These are phyloP conservation scores for Talaromyces wortmannii DNA, from an alignment of 495 filamentous ascomycete species.

Conservation along the genomic window DNA sequence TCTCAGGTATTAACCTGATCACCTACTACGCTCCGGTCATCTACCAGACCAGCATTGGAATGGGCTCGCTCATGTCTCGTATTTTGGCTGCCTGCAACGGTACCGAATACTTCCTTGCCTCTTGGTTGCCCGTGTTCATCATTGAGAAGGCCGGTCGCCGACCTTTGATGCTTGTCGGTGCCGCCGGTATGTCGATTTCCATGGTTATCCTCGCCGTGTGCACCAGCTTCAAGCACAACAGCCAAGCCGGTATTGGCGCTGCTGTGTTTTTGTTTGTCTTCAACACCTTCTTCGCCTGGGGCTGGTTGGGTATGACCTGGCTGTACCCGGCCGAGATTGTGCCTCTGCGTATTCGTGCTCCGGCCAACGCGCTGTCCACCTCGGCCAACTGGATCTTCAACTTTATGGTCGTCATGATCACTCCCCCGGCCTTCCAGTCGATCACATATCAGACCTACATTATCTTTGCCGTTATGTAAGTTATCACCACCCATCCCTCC, in stretches of 20 bases:
- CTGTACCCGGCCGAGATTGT: conserved; percentile 72
- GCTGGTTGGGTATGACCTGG: conserved; percentile 74
- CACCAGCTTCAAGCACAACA: conserved; percentile 23
- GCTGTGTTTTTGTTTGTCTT: conserved; percentile 65
- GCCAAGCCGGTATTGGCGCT: conserved; percentile 40
- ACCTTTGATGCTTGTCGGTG: conserved; percentile 65
- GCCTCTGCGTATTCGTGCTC: conserved; percentile 64
- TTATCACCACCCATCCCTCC: neutral
- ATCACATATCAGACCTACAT: conserved; percentile 70
- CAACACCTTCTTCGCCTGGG: conserved; percentile 71
- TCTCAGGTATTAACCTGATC: conserved; percentile 69
- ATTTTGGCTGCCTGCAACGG: conserved; percentile 67
- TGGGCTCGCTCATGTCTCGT: conserved; percentile 50
- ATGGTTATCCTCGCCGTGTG: conserved; percentile 62
- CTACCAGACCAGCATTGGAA: conserved; percentile 47
- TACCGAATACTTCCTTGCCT: conserved; percentile 70
- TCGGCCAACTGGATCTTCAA: conserved; percentile 43
- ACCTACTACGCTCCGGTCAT: conserved; percentile 68
- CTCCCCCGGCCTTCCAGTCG: conserved; percentile 59
- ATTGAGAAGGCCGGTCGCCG: conserved; percentile 65
- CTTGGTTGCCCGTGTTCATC: conserved; percentile 63
- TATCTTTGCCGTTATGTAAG: conserved; percentile 68
- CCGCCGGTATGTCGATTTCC: conserved; percentile 58
- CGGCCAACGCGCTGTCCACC: conserved; percentile 65
- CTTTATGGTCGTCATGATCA: conserved; percentile 64